Conservation (phyloP, 805 yeast genomes). For the Wickerhamiella spandovensis region DNA sequence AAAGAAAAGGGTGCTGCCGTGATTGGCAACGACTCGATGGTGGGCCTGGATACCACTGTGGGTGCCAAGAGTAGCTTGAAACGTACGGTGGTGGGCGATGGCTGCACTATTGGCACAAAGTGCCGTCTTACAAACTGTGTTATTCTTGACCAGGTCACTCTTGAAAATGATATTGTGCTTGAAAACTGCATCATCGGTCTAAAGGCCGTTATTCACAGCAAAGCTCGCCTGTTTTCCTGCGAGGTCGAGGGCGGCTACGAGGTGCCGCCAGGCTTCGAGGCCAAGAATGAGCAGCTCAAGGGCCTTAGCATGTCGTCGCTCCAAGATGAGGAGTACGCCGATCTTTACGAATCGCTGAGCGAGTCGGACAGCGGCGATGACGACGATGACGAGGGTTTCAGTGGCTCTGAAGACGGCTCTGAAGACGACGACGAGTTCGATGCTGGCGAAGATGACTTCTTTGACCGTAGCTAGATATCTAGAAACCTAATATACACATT, state of each 20-base stretch:
- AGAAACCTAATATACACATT: no score
- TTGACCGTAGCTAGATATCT: slow-evolving; percentile 31
- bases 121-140: slow-evolving; percentile 84
- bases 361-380: slow-evolving; percentile 22
- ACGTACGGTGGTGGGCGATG: slow-evolving; percentile 64
- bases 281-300: slow-evolving; percentile 20
- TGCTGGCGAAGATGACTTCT: slow-evolving; percentile 44
- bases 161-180: slow-evolving; percentile 57
- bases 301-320: slow-evolving; percentile 18
- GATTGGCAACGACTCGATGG: slow-evolving; percentile 74
- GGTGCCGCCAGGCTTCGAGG: slow-evolving; percentile 38
- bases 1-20: slow-evolving; percentile 38
- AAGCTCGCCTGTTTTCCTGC: slow-evolving; percentile 61
- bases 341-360: slow-evolving; percentile 23
- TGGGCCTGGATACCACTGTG: slow-evolving; percentile 52
- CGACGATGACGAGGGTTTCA: slow-evolving; percentile 11
- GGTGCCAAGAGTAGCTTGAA: slow-evolving; percentile 82
- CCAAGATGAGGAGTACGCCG: slow-evolving; percentile 24
- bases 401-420: slow-evolving; percentile 25
- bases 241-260: slow-evolving; percentile 70
- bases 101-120: slow-evolving; percentile 67
- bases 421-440: slow-evolving; percentile 32
- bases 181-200: slow-evolving; percentile 85
- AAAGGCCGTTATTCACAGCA: slow-evolving; percentile 47
- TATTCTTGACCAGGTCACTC: slow-evolving; percentile 49